Evolutionary conservation across 1,284 basidiomycete species (phyloP).

Genomic region (Fomitopsis schrenkii): DNA sequence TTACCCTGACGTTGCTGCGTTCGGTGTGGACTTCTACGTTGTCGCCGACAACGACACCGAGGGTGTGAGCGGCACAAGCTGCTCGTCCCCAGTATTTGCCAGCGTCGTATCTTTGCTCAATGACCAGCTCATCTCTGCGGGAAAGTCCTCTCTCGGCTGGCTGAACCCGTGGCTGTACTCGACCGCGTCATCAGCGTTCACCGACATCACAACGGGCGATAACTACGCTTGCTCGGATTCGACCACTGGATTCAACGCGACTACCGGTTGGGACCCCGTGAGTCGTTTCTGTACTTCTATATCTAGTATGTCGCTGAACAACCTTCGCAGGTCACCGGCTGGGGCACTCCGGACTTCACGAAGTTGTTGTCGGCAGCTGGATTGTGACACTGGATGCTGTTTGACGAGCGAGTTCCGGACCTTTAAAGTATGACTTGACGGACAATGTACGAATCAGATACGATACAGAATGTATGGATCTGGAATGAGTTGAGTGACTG

Average conservation of each 20-base stretch:
- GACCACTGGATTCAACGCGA: conserved; percentile 29
- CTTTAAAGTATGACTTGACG: not conserved
- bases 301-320: too few species aligned
- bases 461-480: too few species aligned
- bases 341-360: not conserved
- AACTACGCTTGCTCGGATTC: conserved; percentile 20
- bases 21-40: conserved; percentile 9
- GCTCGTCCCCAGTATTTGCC: conserved; percentile 35
- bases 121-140: conserved; percentile 43
- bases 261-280: conserved; percentile 32
- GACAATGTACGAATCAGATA: not conserved
- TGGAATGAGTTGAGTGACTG: too few species aligned
- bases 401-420: not conserved
- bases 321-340: not conserved
- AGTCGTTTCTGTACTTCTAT: conserved; percentile 12
- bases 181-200: conserved; percentile 6
- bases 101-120: conserved; percentile 57
- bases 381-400: not conserved
- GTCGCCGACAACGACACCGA: conserved; percentile 41
- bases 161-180: conserved; percentile 44
- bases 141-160: conserved; percentile 47
- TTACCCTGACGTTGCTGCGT: conserved; percentile 17
- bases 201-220: conserved; percentile 12
- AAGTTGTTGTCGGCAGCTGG: not conserved
- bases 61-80: conserved; percentile 29